phyloP scores from a whole-genome alignment of 768 basidiomycete genomes.

The Leccinum rimulosum region DNA sequence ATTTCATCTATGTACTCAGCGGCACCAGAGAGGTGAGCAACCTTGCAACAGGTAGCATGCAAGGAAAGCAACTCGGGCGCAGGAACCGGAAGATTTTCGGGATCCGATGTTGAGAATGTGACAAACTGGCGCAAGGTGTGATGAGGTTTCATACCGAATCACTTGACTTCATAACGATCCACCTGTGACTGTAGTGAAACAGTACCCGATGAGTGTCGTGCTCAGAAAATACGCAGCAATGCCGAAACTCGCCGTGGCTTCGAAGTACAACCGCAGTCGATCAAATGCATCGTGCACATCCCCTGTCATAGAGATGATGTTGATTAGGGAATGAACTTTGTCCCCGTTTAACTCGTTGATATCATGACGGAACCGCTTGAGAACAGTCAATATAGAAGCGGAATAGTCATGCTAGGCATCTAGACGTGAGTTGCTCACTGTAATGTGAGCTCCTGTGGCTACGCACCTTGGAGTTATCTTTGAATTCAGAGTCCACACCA shows the following conservation, averaged over 20 bases:
- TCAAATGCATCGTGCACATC: slow-evolving; percentile 5
- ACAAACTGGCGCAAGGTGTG: not conserved
- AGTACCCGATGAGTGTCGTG: not conserved
- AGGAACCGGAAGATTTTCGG: slow-evolving; percentile 14
- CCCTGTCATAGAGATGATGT: not conserved
- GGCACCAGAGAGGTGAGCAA: slow-evolving; percentile 26
- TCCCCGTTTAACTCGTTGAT: not conserved
- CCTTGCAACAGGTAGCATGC: slow-evolving; percentile 25
- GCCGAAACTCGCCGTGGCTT: slow-evolving; percentile 4
- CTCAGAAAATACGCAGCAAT: not conserved
- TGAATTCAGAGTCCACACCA: not conserved
- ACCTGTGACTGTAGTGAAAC: not conserved
- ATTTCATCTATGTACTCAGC: slow-evolving; percentile 17
- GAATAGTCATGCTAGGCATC: not conserved
- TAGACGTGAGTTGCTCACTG: not conserved
- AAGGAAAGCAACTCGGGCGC: slow-evolving; percentile 10
- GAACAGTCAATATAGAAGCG: not conserved
- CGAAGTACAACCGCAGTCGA: slow-evolving; percentile 3
- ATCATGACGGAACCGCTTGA: not conserved
- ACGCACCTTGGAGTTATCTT: not conserved
- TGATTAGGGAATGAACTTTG: slow-evolving; percentile 7
- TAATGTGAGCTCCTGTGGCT: not conserved
- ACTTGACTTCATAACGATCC: slow-evolving; percentile 8
- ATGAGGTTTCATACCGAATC: not conserved
- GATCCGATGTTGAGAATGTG: slow-evolving; percentile 5